phyloP scores from a whole-genome alignment of 768 basidiomycete genomes.

The Collybia sordida region DNA sequence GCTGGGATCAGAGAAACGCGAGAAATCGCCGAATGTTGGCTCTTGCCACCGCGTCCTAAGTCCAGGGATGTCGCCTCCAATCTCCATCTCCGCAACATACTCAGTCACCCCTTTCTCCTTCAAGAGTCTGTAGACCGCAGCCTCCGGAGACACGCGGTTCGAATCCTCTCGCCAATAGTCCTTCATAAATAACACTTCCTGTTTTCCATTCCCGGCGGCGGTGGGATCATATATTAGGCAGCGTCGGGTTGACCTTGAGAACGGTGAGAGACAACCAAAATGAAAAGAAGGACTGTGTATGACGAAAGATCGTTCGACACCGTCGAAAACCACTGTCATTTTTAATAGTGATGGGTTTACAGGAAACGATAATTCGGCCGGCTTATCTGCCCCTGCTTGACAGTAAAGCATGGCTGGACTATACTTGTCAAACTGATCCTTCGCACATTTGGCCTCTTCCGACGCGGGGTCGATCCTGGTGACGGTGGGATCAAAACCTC shows the following conservation, averaged over 20 bases:
- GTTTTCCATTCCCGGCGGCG: no score
- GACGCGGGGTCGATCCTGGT: no score
- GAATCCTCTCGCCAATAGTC: conserved; percentile 24
- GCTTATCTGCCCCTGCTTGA: background rate
- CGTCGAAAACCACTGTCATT: background rate
- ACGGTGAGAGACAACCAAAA: no score
- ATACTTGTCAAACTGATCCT: background rate
- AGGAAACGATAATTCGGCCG: background rate
- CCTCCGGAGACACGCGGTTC: conserved; percentile 15
- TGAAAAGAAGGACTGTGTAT: no score
- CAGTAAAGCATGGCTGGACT: background rate
- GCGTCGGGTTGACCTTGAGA: conserved; percentile 20
- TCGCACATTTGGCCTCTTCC: background rate
- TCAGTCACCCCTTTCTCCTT: no score
- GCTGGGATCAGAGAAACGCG: background rate
- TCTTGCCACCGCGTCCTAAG: no score
- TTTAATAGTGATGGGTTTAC: background rate
- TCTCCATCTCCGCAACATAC: no score
- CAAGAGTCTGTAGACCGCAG: conserved; percentile 13
- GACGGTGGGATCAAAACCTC: no score
- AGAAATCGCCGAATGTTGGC: no score
- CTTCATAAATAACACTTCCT: no score
- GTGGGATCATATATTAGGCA: conserved; percentile 18
- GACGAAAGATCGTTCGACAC: no score
- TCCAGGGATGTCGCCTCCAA: no score